These are phyloP conservation scores for Lanmaoa pseudosensibilis DNA, from an alignment of 768 basidiomycete genomes.

Conservation along the genomic window DNA sequence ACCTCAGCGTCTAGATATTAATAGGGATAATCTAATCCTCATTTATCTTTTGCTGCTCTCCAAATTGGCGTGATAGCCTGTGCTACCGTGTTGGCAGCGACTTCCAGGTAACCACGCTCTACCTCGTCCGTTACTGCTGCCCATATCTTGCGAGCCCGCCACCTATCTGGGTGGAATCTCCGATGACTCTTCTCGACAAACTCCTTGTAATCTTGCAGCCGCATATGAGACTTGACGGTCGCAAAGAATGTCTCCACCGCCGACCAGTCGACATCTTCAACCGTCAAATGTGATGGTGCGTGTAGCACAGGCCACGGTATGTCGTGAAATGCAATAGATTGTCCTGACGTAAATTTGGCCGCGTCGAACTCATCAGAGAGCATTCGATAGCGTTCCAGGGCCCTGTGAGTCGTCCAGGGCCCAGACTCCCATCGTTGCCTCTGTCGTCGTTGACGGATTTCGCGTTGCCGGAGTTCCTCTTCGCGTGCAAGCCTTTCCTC, in stretches of 20 bases:
- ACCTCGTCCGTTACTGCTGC: slow-evolving; percentile 56
- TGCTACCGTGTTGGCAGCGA: slow-evolving; percentile 70
- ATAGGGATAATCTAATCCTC: slow-evolving; percentile 2
- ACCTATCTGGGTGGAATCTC: slow-evolving; percentile 79
- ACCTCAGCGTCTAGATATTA: neutral
- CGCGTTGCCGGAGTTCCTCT: slow-evolving; percentile 39
- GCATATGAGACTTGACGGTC: slow-evolving; percentile 50
- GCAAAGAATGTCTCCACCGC: slow-evolving; percentile 72
- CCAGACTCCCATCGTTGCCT: slow-evolving; percentile 57
- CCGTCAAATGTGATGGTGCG: slow-evolving; percentile 48
- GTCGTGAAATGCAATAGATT: slow-evolving; percentile 56
- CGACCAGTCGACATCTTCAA: slow-evolving; percentile 70
- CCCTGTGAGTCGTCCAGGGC: slow-evolving; percentile 62
- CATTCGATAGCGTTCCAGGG: slow-evolving; percentile 66
- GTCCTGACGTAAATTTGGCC: slow-evolving; percentile 51
- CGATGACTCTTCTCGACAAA: slow-evolving; percentile 71
- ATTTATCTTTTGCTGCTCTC: slow-evolving; percentile 42
- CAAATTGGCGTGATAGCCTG: slow-evolving; percentile 74
- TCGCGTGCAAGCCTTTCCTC: slow-evolving; percentile 34
- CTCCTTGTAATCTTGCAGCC: slow-evolving; percentile 58
- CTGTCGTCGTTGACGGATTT: slow-evolving; percentile 45
- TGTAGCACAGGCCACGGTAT: slow-evolving; percentile 78
- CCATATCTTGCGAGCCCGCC: slow-evolving; percentile 67
- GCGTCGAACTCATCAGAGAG: slow-evolving; percentile 65
- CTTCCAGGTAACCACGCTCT: slow-evolving; percentile 60